Evolutionary conservation across 345 rosid species (phyloP), one percentile per base, ranked within the genome.

Genomic region (Aquilaria yunnanensis): DNA sequence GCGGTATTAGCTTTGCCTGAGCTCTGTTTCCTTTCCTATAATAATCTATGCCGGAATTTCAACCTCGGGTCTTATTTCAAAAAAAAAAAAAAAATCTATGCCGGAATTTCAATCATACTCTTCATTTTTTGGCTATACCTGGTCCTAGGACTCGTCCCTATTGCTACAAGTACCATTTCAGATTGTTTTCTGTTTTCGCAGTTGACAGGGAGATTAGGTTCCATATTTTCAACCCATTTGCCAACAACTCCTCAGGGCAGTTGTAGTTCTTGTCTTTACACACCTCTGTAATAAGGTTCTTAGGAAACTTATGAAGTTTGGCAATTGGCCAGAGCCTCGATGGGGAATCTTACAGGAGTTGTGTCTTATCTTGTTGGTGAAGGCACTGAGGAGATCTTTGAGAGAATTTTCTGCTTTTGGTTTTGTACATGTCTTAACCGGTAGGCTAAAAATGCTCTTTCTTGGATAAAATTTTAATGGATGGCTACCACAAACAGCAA

Each of bases 1-100:
- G 23, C 81, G 77, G 83, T 74, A 66, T 72, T 78, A 78, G 85
- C 60, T 66, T 70, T 67, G 54, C 55, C 56, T 47, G 77, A 76
- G 81, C 68, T 76, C 55, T 78, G 75, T 75, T 65, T 54, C 69
- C 43, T 75, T 65, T 54, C 69, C 43, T 37, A 3, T 37, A 37
- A 37, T 37, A 37, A 37, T 37, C 43, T 62, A 52, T 37, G 59
- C 30, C 61, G 65, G 73, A 46, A 62, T 23, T 23, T 37, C 7
- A 37, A 52, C 43, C 43, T 37, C 43, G 23, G 23, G 23, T 1
- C 23, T 23, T 23, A 23, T 23, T 23, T 23, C 23, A 23, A 23
- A 23, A 23, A 23, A 23, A 23, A n/a, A 16, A 23, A 23, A 23
- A 23, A 23, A 23, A 23, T 23, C 47, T 51, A 23, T 69, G 66